Evolutionary conservation across 2,329 filamentous ascomycete genomes (phyloP).

Genomic region (Leptographium procerum): DNA sequence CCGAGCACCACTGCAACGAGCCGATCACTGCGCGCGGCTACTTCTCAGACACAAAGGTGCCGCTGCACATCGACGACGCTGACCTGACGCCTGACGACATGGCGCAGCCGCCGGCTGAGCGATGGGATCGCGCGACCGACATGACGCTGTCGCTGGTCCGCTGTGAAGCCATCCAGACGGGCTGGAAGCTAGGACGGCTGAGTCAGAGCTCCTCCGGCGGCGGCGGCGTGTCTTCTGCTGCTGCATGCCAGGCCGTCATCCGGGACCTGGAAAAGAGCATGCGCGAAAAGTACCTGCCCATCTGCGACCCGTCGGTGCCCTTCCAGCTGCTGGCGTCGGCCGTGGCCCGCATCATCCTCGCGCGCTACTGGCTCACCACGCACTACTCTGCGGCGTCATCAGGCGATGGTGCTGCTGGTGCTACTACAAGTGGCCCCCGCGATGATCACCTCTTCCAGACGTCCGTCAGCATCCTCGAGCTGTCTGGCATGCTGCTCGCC

Average conservation of each 20-base stretch:
- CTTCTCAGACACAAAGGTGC: conserved; percentile 37
- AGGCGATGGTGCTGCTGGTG: too few relatives aligned
- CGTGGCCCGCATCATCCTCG: conserved; percentile 14
- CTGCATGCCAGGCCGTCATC: conserved; percentile 14
- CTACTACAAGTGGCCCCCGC: too few relatives aligned
- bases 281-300: conserved; percentile 10
- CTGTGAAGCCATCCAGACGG: conserved; percentile 12
- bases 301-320: conserved; percentile 16
- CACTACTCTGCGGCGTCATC: conserved; percentile 7
- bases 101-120: conserved; percentile 32
- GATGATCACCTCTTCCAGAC: not conserved
- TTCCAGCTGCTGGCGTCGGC: conserved; percentile 13
- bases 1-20: conserved; percentile 40
- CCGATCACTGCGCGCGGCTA: conserved; percentile 26
- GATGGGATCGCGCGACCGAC: conserved; percentile 42
- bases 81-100: conserved; percentile 33
- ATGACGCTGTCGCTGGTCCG: conserved; percentile 31
- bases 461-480: not conserved
- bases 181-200: conserved; percentile 10
- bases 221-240: too few relatives aligned
- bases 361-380: conserved; percentile 18
- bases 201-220: too few relatives aligned
- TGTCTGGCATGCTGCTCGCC: not conserved
- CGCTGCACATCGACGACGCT: conserved; percentile 38
- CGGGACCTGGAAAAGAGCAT: conserved; percentile 7